Evolutionary conservation across 805 yeast genomes (phyloP).

Genomic region (Candida stauntonica): DNA sequence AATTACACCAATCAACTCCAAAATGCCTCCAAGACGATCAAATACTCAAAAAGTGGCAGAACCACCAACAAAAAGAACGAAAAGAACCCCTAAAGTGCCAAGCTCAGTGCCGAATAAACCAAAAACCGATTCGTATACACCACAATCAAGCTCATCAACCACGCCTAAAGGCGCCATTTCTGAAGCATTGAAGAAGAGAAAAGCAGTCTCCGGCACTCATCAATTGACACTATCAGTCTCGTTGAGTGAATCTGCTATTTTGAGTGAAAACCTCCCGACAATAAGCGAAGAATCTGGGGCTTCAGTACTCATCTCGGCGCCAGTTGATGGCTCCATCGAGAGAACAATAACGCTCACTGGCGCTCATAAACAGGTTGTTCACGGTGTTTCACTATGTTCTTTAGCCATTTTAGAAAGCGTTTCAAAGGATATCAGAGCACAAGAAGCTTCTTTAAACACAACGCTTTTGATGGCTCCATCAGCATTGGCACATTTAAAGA

Average conservation of each 20-base stretch:
- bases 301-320: slow-evolving; percentile 4
- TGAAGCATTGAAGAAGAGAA: background rate
- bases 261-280: too few relatives aligned
- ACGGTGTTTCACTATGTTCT: slow-evolving; percentile 1
- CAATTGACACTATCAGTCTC: slow-evolving; percentile 10
- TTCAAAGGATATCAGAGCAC: background rate
- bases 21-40: too few relatives aligned
- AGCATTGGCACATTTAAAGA: background rate
- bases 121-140: too few relatives aligned
- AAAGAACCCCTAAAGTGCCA: too few relatives aligned
- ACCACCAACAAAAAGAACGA: too few relatives aligned
- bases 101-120: too few relatives aligned
- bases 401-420: background rate
- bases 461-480: slow-evolving; percentile 2
- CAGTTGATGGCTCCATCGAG: slow-evolving; percentile 13
- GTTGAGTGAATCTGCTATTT: slow-evolving; percentile 14
- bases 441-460: too few relatives aligned
- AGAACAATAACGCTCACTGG: slow-evolving; percentile 15
- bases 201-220: background rate
- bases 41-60: too few relatives aligned
- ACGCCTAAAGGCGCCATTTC: slow-evolving; percentile 1
- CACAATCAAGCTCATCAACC: too few relatives aligned
- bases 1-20: too few relatives aligned
- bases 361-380: slow-evolving; percentile 2
- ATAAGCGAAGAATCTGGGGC: slow-evolving; percentile 9